A percentile compares a stretch with the other conserved stretches of the same genome.
Conservation (phyloP, 2,329 filamentous ascomycete genomes). For the Sclerotinia glacialis region DNA sequence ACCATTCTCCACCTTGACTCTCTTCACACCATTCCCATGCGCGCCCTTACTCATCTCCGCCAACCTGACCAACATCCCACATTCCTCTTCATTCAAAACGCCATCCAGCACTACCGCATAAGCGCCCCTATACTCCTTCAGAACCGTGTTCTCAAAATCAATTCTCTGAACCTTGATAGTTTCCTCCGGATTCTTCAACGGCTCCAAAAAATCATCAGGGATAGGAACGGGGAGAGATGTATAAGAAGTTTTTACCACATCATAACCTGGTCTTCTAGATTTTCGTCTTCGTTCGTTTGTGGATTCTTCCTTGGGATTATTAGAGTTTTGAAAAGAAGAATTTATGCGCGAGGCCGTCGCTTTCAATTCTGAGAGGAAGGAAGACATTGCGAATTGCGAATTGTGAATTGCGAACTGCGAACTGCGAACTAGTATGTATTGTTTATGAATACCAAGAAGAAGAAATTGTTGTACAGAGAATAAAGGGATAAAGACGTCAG, state of each 20-base stretch:
- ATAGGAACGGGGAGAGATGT: conserved; percentile 42
- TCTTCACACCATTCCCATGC: not conserved
- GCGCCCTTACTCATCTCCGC: conserved; percentile 19
- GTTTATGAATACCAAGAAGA: not conserved
- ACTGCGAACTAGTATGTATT: not conserved
- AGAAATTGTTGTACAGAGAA: not conserved
- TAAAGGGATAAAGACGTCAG: not conserved
- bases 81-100: conserved; percentile 12
- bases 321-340: not conserved
- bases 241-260: conserved; percentile 35
- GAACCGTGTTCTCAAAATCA: conserved; percentile 50
- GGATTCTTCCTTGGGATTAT: not conserved
- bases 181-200: conserved; percentile 43
- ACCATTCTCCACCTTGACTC: not conserved
- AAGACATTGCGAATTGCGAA: conserved; percentile 10
- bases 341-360: not conserved
- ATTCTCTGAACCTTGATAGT: conserved; percentile 45
- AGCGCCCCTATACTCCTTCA: conserved; percentile 52
- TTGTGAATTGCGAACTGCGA: not conserved
- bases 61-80: not conserved
- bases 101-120: conserved; percentile 62
- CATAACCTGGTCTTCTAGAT: not conserved
- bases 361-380: not conserved
- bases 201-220: conserved; percentile 49
- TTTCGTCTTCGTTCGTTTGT: not conserved